Percentiles rank a stretch among this genome's conserved stretches.
Evolutionary conservation across 2,329 filamentous ascomycete genomes (phyloP).

Genomic region (Rasamsonia emersonii): DNA sequence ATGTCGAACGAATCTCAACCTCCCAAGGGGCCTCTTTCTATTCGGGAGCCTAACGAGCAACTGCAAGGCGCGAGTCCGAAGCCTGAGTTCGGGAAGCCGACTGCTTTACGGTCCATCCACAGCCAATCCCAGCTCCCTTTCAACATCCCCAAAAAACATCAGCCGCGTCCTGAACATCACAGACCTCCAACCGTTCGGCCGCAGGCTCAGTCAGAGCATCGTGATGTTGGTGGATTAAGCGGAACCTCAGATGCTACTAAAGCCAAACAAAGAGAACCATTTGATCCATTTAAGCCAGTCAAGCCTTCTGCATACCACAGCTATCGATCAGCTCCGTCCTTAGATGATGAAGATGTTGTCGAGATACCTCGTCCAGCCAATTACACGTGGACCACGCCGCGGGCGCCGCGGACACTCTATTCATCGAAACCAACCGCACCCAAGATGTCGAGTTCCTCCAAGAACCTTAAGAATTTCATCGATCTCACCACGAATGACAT

Average conservation of each 20-base stretch:
- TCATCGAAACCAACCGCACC: constrained; percentile 39
- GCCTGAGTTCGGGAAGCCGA: constrained; percentile 52
- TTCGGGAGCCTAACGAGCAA: constrained; percentile 28
- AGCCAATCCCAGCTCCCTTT: constrained; percentile 42
- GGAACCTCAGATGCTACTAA: not conserved
- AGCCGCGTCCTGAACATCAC: constrained; percentile 44
- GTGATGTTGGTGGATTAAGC: constrained; percentile 3
- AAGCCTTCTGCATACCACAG: constrained; percentile 29
- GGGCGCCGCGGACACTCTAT: constrained; percentile 45
- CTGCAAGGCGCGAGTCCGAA: constrained; percentile 25
- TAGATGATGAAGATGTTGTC: constrained; percentile 26
- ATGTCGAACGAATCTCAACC: constrained; percentile 48
- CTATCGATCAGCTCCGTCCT: constrained; percentile 14
- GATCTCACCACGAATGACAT: constrained; percentile 41
- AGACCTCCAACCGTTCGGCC: constrained; percentile 21
- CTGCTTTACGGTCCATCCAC: constrained; percentile 41
- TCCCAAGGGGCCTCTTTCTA: constrained; percentile 25
- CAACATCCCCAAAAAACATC: constrained; percentile 44
- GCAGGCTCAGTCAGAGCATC: constrained; percentile 13
- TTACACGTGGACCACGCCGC: constrained; percentile 38
- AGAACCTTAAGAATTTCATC: constrained; percentile 39
- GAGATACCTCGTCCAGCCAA: constrained; percentile 44
- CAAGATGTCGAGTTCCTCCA: constrained; percentile 32
- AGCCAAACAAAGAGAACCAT: constrained; percentile 20
- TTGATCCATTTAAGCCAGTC: constrained; percentile 33